Percentiles rank a stretch among this genome's conserved stretches.
Conservation (phyloP, 805 yeast species). For the Candida chauliodis region DNA sequence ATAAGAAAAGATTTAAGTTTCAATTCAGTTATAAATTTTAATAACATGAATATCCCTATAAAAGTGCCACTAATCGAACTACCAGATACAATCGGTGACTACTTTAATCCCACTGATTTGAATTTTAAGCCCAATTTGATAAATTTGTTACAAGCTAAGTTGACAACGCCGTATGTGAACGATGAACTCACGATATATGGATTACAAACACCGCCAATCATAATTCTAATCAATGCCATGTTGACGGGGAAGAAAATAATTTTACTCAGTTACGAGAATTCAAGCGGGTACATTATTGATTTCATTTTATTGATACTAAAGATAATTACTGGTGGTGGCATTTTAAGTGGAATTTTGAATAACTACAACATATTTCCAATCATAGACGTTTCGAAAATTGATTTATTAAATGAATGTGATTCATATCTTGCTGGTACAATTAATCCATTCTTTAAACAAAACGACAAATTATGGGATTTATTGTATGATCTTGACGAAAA, state of each 20-base stretch:
- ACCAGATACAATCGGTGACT: constrained; percentile 43
- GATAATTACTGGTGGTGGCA: constrained; percentile 41
- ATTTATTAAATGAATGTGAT: constrained; percentile 38
- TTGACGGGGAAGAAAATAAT: constrained; percentile 39
- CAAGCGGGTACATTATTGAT: constrained; percentile 41
- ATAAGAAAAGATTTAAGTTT: constrained; percentile 42
- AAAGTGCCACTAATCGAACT: constrained; percentile 38
- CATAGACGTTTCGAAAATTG: constrained; percentile 58
- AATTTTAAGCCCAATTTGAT: constrained; percentile 38
- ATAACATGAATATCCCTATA: constrained; percentile 42
- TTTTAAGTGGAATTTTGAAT: constrained; percentile 37
- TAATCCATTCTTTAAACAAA: constrained; percentile 58
- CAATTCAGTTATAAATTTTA: constrained; percentile 36
- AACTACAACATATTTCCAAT: constrained; percentile 51
- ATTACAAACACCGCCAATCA: constrained; percentile 45
- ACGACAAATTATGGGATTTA: constrained; percentile 55
- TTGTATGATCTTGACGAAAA: constrained; percentile 57
- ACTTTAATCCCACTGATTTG: constrained; percentile 43
- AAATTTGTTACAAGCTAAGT: constrained; percentile 29
- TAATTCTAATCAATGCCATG: constrained; percentile 33
- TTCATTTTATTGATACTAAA: constrained; percentile 36
- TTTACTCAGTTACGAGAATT: constrained; percentile 36
- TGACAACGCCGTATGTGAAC: constrained; percentile 33
- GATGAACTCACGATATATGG: constrained; percentile 54
- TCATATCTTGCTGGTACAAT: constrained; percentile 63